Evolutionary conservation across 2,329 filamentous ascomycete genomes (phyloP).

Genomic region (Penicillium janthinellum): DNA sequence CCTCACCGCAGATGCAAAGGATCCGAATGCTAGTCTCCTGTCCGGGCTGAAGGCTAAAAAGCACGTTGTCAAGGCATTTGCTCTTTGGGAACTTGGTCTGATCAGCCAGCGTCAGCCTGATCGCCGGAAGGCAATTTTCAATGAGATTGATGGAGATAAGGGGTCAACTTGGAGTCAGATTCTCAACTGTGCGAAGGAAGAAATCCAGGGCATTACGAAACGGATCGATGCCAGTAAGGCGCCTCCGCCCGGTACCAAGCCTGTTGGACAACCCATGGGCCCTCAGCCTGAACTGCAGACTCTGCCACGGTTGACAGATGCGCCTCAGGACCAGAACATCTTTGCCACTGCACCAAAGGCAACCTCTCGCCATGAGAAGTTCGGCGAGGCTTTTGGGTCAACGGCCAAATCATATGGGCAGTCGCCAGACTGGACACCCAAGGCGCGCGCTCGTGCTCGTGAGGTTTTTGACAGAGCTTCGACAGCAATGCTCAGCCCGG

Average conservation of each 20-base stretch:
- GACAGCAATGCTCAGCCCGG: slow-evolving; percentile 42
- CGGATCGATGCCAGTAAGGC: slow-evolving; percentile 67
- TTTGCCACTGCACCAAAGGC: slow-evolving; percentile 46
- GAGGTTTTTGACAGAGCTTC: slow-evolving; percentile 44
- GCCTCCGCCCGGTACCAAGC: slow-evolving; percentile 36
- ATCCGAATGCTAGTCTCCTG: slow-evolving; percentile 86
- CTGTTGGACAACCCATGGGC: slow-evolving; percentile 47
- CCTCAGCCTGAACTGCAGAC: slow-evolving; percentile 44
- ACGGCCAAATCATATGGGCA: slow-evolving; percentile 51
- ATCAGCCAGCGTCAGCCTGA: slow-evolving; percentile 74
- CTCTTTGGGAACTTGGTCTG: slow-evolving; percentile 85
- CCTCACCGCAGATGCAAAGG: slow-evolving; percentile 80
- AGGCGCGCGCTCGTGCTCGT: slow-evolving; percentile 41
- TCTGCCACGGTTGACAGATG: slow-evolving; percentile 54
- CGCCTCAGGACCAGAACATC: slow-evolving; percentile 52
- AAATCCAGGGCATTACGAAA: slow-evolving; percentile 66
- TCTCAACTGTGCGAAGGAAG: slow-evolving; percentile 66
- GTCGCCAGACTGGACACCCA: slow-evolving; percentile 47
- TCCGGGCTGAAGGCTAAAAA: slow-evolving; percentile 84
- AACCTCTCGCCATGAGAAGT: slow-evolving; percentile 37
- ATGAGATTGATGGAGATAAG: slow-evolving; percentile 80
- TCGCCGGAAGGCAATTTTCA: slow-evolving; percentile 80
- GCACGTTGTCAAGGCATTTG: slow-evolving; percentile 74
- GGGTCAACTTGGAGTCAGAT: slow-evolving; percentile 83
- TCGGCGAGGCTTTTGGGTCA: slow-evolving; percentile 47